These are phyloP conservation scores for Cutaneotrichosporon arboriforme DNA, from an alignment of 1,284 basidiomycete species.

Conservation along the genomic window DNA sequence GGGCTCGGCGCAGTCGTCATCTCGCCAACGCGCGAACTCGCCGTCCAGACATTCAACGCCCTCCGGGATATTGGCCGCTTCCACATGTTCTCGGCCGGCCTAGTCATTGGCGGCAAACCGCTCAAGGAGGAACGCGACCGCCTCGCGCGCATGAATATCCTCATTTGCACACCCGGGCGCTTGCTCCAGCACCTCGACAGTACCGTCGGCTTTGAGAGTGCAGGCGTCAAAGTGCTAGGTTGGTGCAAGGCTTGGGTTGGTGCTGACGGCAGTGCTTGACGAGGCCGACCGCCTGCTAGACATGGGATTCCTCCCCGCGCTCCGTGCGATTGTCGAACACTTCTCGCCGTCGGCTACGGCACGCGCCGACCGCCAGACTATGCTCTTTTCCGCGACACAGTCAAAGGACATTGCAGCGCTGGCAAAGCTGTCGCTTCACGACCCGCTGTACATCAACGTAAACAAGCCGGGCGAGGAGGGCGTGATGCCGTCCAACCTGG, in stretches of 20 bases:
- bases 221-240: constrained; percentile 88
- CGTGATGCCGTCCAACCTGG: constrained; percentile 65
- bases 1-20: constrained; percentile 89
- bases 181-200: constrained; percentile 97
- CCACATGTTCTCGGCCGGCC: constrained; percentile 87
- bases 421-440: constrained; percentile 79
- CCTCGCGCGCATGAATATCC: constrained; percentile 88
- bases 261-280: constrained; percentile 65
- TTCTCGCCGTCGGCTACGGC: constrained; percentile 56
- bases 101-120: constrained; percentile 95
- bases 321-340: constrained; percentile 85
- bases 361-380: constrained; percentile 68
- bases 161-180: constrained; percentile 92
- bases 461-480: constrained; percentile 52
- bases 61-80: constrained; percentile 83
- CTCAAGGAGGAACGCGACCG: constrained; percentile 88
- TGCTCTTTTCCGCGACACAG: constrained; percentile 95
- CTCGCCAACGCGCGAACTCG: constrained; percentile 90
- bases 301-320: constrained; percentile 86
- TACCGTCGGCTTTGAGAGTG: constrained; percentile 87
- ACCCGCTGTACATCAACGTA: constrained; percentile 72
- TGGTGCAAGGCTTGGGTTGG: constrained; percentile 30
- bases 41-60: constrained; percentile 96
- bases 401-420: constrained; percentile 85
- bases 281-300: constrained; percentile 96